These are phyloP conservation scores for Sanghuangporus sanghuang DNA, from an alignment of 1,284 basidiomycete species.

Conservation along the genomic window DNA sequence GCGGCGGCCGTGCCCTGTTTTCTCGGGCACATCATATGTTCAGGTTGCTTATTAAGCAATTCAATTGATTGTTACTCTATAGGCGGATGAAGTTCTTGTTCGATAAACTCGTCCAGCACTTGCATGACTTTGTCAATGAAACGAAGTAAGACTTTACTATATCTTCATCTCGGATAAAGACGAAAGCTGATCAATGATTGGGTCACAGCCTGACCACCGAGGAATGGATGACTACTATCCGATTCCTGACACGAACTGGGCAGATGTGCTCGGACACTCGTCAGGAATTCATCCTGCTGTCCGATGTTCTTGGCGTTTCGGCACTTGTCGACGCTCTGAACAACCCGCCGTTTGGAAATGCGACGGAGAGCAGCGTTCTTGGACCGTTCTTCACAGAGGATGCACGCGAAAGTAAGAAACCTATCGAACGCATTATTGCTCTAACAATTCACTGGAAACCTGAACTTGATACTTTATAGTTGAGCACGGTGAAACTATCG, in stretches of 20 bases:
- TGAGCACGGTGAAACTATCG: slow-evolving; percentile 55
- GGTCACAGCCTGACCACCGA: slow-evolving; percentile 59
- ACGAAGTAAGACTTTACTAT: slow-evolving; percentile 37
- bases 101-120: slow-evolving; percentile 47
- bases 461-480: slow-evolving; percentile 33
- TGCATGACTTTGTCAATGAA: slow-evolving; percentile 72
- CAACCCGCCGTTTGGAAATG: slow-evolving; percentile 60
- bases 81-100: slow-evolving; percentile 46
- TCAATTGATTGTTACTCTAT: neutral
- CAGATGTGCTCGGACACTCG: slow-evolving; percentile 68
- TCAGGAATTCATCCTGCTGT: slow-evolving; percentile 83
- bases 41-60: neutral
- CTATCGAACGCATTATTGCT: slow-evolving; percentile 8
- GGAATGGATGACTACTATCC: slow-evolving; percentile 79
- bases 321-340: slow-evolving; percentile 75
- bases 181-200: neutral
- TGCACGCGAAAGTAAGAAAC: slow-evolving; percentile 56
- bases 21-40: neutral
- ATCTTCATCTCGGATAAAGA: neutral
- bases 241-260: slow-evolving; percentile 72
- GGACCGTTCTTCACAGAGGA: slow-evolving; percentile 86
- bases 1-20: neutral
- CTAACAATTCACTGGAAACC: neutral
- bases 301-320: slow-evolving; percentile 75
- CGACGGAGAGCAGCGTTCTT: slow-evolving; percentile 73